A percentile compares a stretch with the other conserved stretches of the same genome.
Evolutionary conservation across 2,329 filamentous ascomycete species (phyloP).

Genomic region (Exutisphaerella laricina): DNA sequence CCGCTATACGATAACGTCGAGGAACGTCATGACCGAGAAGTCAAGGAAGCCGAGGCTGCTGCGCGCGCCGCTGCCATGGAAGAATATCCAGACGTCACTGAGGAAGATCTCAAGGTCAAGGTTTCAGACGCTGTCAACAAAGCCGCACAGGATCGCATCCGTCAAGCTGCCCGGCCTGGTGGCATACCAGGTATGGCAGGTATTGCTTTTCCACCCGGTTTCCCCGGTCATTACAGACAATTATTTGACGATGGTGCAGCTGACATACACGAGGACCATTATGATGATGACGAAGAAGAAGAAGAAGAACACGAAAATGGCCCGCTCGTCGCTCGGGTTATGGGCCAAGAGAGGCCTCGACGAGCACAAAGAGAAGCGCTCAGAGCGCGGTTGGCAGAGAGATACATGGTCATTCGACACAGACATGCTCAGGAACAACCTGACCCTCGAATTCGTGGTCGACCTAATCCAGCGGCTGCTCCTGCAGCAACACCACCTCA

Average conservation of each 20-base stretch:
- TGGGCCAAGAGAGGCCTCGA: no score
- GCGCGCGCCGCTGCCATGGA: constrained; percentile 52
- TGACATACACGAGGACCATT: constrained; percentile 15
- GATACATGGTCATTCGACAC: no score
- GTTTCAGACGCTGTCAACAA: constrained; percentile 45
- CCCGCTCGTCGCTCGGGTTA: not conserved
- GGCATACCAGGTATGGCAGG: not conserved
- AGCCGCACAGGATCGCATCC: constrained; percentile 14
- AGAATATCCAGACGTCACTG: constrained; percentile 57
- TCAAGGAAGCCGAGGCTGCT: constrained; percentile 55
- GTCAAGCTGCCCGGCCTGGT: constrained; percentile 3
- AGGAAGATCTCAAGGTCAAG: constrained; percentile 54
- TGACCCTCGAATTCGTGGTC: not conserved
- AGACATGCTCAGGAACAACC: no score
- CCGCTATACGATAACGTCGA: constrained; percentile 61
- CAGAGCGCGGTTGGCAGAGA: no score
- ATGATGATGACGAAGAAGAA: no score
- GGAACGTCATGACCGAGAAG: constrained; percentile 53
- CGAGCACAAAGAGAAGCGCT: no score
- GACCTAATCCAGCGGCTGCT: not conserved
- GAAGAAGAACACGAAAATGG: no score
- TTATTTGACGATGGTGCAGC: constrained; percentile 3
- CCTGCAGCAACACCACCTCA: not conserved
- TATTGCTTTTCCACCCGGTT: not conserved
- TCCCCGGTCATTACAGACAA: not conserved